These are phyloP conservation scores for Vigna radiata DNA, from an alignment of 306 rosid species.

Conservation along the genomic window DNA sequence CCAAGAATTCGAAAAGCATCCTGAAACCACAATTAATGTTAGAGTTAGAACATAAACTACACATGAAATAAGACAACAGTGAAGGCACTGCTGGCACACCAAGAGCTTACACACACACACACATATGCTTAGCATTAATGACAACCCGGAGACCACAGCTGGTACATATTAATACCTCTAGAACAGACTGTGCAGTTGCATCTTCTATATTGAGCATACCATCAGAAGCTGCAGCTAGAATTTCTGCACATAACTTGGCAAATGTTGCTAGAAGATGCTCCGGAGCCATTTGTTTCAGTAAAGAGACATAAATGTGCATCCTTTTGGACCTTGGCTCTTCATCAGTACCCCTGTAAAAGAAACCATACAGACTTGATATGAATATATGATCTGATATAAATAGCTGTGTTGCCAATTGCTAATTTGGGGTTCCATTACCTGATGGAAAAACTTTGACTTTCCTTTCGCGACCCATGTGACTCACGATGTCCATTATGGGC, in stretches of 20 bases:
- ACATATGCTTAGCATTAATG: neutral
- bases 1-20: conserved; percentile 82
- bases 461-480: conserved; percentile 60
- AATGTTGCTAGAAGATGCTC: conserved; percentile 93
- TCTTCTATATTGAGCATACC: conserved; percentile 81
- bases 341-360: conserved; percentile 75
- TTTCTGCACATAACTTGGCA: conserved; percentile 91
- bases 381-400: conserved; percentile 23
- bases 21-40: conserved; percentile 51
- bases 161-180: conserved; percentile 64
- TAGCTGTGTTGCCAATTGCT: conserved; percentile 31
- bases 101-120: neutral
- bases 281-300: conserved; percentile 94
- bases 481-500: conserved; percentile 71
- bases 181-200: conserved; percentile 75
- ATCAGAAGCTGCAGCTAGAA: conserved; percentile 93
- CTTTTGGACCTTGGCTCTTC: conserved; percentile 80
- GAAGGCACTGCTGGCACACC: conserved; percentile 2
- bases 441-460: conserved; percentile 73
- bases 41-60: conserved; percentile 34
- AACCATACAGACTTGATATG: conserved; percentile 28
- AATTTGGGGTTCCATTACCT: conserved; percentile 58
- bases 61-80: neutral
- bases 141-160: conserved; percentile 13
- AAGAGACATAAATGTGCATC: conserved; percentile 85